Conservation (phyloP, 257 asterid species). For the Fraxinus quadrangulata region DNA sequence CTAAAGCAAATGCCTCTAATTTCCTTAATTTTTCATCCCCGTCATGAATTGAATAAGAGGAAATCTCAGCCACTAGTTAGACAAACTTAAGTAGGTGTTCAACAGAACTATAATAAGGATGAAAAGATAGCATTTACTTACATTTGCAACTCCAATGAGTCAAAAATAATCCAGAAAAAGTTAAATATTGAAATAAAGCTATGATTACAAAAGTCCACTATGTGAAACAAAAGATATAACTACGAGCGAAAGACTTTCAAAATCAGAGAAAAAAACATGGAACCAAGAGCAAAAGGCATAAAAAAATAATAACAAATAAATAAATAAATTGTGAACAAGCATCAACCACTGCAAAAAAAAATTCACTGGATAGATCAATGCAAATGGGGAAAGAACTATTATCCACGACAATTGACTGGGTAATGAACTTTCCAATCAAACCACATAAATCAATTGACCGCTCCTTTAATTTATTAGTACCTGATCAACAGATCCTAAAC, state of each 20-base stretch:
- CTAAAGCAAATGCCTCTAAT: not conserved
- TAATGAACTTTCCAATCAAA: not conserved
- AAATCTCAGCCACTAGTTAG: not conserved
- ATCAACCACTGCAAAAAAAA: not conserved
- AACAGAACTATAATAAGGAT: not conserved
- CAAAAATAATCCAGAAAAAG: not conserved
- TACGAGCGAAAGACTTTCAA: not conserved
- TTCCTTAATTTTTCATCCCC: not conserved
- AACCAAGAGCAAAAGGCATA: not conserved
- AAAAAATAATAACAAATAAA: not conserved
- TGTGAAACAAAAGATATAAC: not conserved
- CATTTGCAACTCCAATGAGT: not conserved
- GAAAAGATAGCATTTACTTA: not conserved
- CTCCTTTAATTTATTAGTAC: constrained; percentile 38
- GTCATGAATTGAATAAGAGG: not conserved
- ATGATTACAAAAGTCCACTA: not conserved
- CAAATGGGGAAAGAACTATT: not conserved
- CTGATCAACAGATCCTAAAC: constrained; percentile 79
- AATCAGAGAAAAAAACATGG: not conserved
- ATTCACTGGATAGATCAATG: not conserved
- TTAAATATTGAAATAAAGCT: not conserved
- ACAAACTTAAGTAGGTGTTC: not conserved
- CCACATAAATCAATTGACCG: constrained; percentile 5
- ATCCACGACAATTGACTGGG: not conserved
- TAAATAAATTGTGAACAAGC: not conserved